Evolutionary conservation across 768 basidiomycete genomes (phyloP), one percentile per base, ranked within the genome.

Genomic region (Lactarius pseudohatsudake): DNA sequence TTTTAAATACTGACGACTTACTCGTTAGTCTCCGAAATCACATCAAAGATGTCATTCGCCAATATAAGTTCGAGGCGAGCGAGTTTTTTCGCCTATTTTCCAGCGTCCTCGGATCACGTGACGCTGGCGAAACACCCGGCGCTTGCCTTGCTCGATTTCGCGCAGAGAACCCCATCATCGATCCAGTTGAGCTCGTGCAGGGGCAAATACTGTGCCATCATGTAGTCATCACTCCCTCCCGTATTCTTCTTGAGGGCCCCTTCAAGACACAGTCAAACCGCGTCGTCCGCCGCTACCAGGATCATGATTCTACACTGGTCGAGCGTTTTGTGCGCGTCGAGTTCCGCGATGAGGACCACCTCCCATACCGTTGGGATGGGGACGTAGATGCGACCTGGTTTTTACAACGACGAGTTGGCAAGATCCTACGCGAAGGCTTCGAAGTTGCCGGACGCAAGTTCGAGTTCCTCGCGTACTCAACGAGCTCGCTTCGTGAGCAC

Each of bases 381-480:
- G 84, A 84, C 50, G 85, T 89, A 16, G 87, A 91, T 67, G 84
- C 83, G 0, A 74, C 76, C 3, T 72, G 76, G 13, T 86, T 88
- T 72, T 77, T 92, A 3, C 75, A 79, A n/a, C 53, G 40, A 47
- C 71, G 69, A 10, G 64, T 76, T 36, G 67, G 71, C 16, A 56
- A n/a, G 30, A 54, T 82, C 15, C 74, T 92, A 45, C 85, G 86
- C 72, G 43, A 77, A 2, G 93, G 92, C 0, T 86, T 95, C 64
- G 73, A 80, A 41, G 79, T 95, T 36, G 91, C 85, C 18, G 89
- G 90, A 3, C 83, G 88, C 59, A 71, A 75, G 22, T 94, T 92
- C 69, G 84, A 94, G 68, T 94, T 94, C 75, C 79, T 95, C 40
- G 93, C 88, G 0, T 94, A 94, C 72, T 94, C 92, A 1, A 82